Evolutionary conservation across 2,329 filamentous ascomycete species (phyloP).

Genomic region (Lithohypha guttulata): DNA sequence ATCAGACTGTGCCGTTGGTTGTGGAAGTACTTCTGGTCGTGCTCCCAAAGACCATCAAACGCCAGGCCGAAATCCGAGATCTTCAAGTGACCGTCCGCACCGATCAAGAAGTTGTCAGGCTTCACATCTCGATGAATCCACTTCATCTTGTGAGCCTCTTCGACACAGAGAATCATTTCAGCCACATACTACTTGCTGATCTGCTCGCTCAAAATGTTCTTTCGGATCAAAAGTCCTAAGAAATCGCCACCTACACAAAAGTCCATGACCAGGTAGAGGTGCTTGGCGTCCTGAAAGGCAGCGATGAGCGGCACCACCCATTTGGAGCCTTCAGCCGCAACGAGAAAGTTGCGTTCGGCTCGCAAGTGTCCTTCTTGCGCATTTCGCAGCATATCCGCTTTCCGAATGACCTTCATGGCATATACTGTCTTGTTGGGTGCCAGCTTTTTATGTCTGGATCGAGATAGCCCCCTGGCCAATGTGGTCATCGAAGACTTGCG

Average conservation of each 20-base stretch:
- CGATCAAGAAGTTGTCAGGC: constrained; percentile 92
- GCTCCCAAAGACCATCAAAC: constrained; percentile 90
- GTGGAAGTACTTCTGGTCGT: constrained; percentile 78
- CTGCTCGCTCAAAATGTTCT: constrained; percentile 69
- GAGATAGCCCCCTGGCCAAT: background rate
- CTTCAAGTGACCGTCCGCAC: constrained; percentile 76
- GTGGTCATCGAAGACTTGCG: constrained; percentile 1
- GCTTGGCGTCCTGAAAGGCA: constrained; percentile 76
- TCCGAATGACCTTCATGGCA: constrained; percentile 95
- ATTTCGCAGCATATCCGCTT: constrained; percentile 82
- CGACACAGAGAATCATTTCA: constrained; percentile 91
- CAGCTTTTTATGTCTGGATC: constrained; percentile 1
- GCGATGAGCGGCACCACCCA: constrained; percentile 84
- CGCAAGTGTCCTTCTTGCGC: constrained; percentile 86
- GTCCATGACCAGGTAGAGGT: constrained; percentile 91
- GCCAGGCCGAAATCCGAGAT: constrained; percentile 94
- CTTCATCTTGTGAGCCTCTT: constrained; percentile 75
- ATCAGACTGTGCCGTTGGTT: constrained; percentile 70
- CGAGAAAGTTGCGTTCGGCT: constrained; percentile 84
- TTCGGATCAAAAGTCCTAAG: constrained; percentile 70
- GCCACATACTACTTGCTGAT: constrained; percentile 80
- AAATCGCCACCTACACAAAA: constrained; percentile 98
- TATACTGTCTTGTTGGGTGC: constrained; percentile 51
- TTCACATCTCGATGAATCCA: constrained; percentile 97
- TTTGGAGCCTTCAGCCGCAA: constrained; percentile 72